A percentile compares a stretch with the other conserved stretches of the same genome.
These are phyloP conservation scores for Serendipita sp. DNA, from an alignment of 768 basidiomycete genomes.

Conservation along the genomic window DNA sequence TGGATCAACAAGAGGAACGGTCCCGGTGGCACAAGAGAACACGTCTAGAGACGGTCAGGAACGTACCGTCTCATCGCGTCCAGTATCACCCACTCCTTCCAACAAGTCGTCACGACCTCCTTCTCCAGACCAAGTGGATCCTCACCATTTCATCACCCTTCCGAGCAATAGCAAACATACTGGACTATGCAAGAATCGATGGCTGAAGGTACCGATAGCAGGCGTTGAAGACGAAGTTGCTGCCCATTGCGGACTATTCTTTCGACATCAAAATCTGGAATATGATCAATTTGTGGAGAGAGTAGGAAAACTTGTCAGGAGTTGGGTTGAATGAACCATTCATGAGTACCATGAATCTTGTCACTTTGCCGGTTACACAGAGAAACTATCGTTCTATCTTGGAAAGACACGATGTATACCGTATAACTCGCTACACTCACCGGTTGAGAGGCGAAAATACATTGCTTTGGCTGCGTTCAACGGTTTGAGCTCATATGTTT, in stretches of 20 bases:
- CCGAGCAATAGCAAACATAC: conserved; percentile 22
- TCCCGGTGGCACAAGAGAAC: too few species aligned
- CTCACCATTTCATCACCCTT: conserved; percentile 35
- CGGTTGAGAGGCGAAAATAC: too few species aligned
- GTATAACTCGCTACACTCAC: too few species aligned
- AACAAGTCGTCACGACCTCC: conserved; percentile 5
- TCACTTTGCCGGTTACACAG: too few species aligned
- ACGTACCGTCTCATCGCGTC: not conserved
- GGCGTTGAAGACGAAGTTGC: conserved; percentile 39
- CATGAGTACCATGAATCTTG: not conserved
- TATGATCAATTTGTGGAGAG: conserved; percentile 33
- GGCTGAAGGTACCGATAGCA: conserved; percentile 34
- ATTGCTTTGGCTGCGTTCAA: too few species aligned
- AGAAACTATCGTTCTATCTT: too few species aligned
- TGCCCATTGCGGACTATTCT: conserved; percentile 40
- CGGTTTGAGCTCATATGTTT: too few species aligned
- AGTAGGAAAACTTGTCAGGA: conserved; percentile 26
- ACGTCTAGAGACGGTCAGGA: too few species aligned
- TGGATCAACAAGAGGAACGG: too few species aligned
- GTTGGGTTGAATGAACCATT: conserved; percentile 18
- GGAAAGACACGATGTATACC: not conserved
- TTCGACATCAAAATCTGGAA: conserved; percentile 31
- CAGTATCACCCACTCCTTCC: not conserved
- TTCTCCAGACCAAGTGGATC: not conserved
- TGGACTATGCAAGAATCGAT: conserved; percentile 27